phyloP scores from a whole-genome alignment of 1,139 yeast species.

The Debaryomyces coudertii region DNA sequence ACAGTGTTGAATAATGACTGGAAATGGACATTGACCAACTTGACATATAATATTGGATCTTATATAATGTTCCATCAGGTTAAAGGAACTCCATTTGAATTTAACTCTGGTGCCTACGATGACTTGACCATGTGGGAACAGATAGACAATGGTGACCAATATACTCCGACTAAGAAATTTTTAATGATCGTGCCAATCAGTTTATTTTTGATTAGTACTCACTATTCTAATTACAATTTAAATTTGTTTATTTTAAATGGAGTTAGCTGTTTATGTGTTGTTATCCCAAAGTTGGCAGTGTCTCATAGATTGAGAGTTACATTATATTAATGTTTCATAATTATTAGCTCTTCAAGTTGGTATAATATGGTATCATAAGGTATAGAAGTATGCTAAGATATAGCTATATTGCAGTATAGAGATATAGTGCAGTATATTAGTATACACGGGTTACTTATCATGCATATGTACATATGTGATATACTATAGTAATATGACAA shows the following conservation, averaged over 20 bases:
- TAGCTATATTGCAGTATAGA: slow-evolving; percentile 5
- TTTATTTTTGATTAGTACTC: slow-evolving; percentile 84
- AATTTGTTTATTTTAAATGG: slow-evolving; percentile 79
- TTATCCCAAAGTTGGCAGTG: slow-evolving; percentile 86
- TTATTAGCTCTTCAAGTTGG: background rate
- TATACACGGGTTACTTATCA: background rate
- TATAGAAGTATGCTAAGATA: slow-evolving; percentile 2
- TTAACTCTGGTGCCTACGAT: slow-evolving; percentile 95
- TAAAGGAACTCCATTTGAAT: slow-evolving; percentile 96
- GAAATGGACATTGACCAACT: slow-evolving; percentile 92
- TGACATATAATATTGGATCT: slow-evolving; percentile 87
- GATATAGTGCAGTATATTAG: background rate
- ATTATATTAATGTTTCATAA: slow-evolving; percentile 28
- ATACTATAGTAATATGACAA: background rate
- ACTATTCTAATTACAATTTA: slow-evolving; percentile 84
- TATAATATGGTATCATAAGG: background rate
- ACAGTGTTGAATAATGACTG: slow-evolving; percentile 74
- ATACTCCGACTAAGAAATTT: slow-evolving; percentile 94
- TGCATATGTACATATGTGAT: background rate
- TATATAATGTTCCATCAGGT: slow-evolving; percentile 96
- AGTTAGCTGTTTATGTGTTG: slow-evolving; percentile 76
- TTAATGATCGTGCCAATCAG: slow-evolving; percentile 88
- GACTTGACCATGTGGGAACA: slow-evolving; percentile 99
- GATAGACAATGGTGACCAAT: slow-evolving; percentile 94
- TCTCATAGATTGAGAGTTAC: slow-evolving; percentile 79